Evolutionary conservation across 148 eudicot genomes (phyloP), one percentile per base, ranked within the genome.

Genomic region (Silene latifolia): DNA sequence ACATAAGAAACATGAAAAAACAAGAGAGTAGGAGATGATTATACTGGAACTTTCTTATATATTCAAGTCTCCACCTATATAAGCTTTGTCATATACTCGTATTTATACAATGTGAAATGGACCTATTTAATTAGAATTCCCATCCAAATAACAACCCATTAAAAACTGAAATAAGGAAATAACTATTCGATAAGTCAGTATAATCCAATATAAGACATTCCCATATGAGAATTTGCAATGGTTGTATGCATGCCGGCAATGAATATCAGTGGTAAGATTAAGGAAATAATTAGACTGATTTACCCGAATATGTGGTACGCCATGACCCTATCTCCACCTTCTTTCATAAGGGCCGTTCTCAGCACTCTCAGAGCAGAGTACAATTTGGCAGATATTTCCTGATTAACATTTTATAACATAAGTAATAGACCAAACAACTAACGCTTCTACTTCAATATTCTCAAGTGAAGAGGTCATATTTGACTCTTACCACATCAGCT

Each of bases 301-400:
- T 80, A 92, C 98, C 72, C 29, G 46, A 90, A 95, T 75, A 95
- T 85, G 80, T 95, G 98, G 84, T 95, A 46, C 46, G 96, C 86
- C 76, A 72, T 68, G 81, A 87, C 80, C 74, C 85, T 80, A 4
- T 89, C 90, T 24, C 88, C 92, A 63, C 83, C 85, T 82, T 89
- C 89, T 77, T 78, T 85, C 79, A 84, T 63, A 71, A 95, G 88
- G 73, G 44, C 27, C 20, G 77, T 77, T 72, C 96, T 85, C 72
- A 95, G 89, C 77, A 17, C 23, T 75, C 86, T 85, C 57, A 94
- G 79, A 74, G 92, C 88, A 78, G 73, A 0, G 80, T 60, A 95
- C 70, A 95, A 71, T 69, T 82, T 90, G 21, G 88, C 92, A 72
- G 96, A 82, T n/a, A 95, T 82, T 14, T 67, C 77, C 98, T 95